Evolutionary conservation across 116 monocot genomes (phyloP), one percentile per base, ranked within the genome.

Genomic region (Dioscorea cayenensis): DNA sequence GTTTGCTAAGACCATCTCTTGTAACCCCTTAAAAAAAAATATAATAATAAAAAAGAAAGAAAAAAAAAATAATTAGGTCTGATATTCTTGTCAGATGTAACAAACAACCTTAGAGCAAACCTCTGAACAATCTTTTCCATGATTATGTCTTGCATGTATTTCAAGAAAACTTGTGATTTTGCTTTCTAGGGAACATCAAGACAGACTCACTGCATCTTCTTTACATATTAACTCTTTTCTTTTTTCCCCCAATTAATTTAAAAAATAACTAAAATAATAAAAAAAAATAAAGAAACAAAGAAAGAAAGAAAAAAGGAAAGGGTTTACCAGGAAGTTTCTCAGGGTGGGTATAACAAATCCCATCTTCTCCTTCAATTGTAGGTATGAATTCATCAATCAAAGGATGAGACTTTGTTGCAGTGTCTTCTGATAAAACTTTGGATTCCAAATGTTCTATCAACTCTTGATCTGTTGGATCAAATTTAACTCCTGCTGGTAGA

Each of bases 361-460:
- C 91, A 75, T 92, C 91, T 77, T 92, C 91, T 36, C 91, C 87
- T 65, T 92, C 88, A 29, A 92, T 92, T 16, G 91, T 92, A 36
- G 85, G 87, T 69, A 92, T 92, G 81, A 92, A 92, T 66, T 83
- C 91, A 68, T 92, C 91, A 66, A 92, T 92, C 48, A 92, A 77
- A 50, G 91, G 91, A 60, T 87, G 91, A 19, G 91, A 87, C 37
- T 79, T 92, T 14, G 72, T 65, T 10, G 69, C 25, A 25, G 25
- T 67, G 19, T 74, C 80, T 13, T 75, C 78, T 14, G 64, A 74
- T 38, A 76, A 69, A 14, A 92, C 91, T 60, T 87, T 87, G 0
- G 91, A 87, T 73, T 92, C 91, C 14, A 92, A 79, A 72, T 92
- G 88, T 61, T 88, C 91, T 58, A 92, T 92, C 74, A 92, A 75